Base-by-base conservation (phyloP, 805 yeast species). In the Kodamaea hsintzibuensis region DNA sequence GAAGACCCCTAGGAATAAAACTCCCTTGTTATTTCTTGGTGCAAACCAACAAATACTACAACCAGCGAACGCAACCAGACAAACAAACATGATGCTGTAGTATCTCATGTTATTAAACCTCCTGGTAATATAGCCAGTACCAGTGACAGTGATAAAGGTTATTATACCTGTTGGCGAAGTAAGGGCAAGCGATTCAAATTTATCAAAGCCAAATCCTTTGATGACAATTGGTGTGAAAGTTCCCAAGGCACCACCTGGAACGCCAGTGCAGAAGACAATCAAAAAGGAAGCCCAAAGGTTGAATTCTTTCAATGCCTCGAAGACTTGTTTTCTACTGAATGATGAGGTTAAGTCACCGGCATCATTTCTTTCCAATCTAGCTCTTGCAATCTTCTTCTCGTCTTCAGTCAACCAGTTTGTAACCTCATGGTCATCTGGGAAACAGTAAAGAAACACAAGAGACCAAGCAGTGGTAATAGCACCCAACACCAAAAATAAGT, bases 361-460 rank as follows among this genome's bases (percentile, higher is more conserved):
- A n/a, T 42, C 45, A n/a, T 42, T 42, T 16, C 45, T 42, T 42
- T 42, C 45, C n/a, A 42, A 42, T 42, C 45, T 42, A 2, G 45
- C 45, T 42, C 45, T 42, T 42, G 45, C 45, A 42, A 42, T 42
- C 14, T 16, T 18, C 45, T 42, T 42, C 27, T 42, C 45, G 6
- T 42, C 45, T 19, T 42, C 45, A 9, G 17, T 42, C 13, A 42
- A 42, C 45, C 45, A 42, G 27, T 18, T 42, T 8, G 27, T 18
- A 12, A 12, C 27, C 19, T 42, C 45, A 42, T 16, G 14, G 48
- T 25, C 13, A 38, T 45, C 49, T 2, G 56, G 56, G 19, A 54
- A 35, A 39, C 17, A 60, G 55, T 37, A 57, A 38, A 27, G 13
- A 47, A 53, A 51, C 33, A 45, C 51, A 13, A 50, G 14, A 4